These are phyloP conservation scores for Petasospora fabianii DNA, from an alignment of 1,139 yeast species.

Conservation along the genomic window DNA sequence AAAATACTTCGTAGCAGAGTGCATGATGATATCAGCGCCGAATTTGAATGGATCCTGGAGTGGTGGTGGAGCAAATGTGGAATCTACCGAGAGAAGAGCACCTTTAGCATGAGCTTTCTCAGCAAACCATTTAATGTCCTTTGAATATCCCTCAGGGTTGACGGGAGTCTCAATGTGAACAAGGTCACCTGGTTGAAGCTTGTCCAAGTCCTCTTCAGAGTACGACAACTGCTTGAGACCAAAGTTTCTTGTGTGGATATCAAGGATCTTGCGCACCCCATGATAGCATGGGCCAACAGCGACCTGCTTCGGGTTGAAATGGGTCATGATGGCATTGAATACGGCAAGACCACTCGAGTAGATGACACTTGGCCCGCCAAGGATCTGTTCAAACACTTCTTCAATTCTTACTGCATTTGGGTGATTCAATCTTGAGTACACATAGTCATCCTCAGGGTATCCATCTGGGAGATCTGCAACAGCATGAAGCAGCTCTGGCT, in stretches of 20 bases:
- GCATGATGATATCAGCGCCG: slow-evolving; percentile 83
- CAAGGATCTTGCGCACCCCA: slow-evolving; percentile 72
- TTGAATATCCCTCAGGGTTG: slow-evolving; percentile 76
- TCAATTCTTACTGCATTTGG: slow-evolving; percentile 72
- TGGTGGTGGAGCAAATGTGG: slow-evolving; percentile 95
- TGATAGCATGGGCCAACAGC: slow-evolving; percentile 82
- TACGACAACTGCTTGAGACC: slow-evolving; percentile 53
- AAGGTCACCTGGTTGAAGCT: slow-evolving; percentile 65
- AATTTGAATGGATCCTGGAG: slow-evolving; percentile 72
- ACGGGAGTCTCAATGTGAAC: slow-evolving; percentile 85
- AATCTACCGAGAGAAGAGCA: slow-evolving; percentile 68
- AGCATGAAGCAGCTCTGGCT: slow-evolving; percentile 44
- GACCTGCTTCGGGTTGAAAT: slow-evolving; percentile 68
- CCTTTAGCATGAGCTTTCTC: slow-evolving; percentile 65
- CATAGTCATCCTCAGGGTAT: slow-evolving; percentile 31
- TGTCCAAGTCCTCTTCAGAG: slow-evolving; percentile 46
- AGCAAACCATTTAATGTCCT: slow-evolving; percentile 54
- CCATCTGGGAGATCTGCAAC: slow-evolving; percentile 36
- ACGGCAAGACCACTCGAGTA: slow-evolving; percentile 83
- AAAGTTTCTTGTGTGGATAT: slow-evolving; percentile 57
- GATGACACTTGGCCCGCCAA: slow-evolving; percentile 55
- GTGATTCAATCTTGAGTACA: slow-evolving; percentile 71
- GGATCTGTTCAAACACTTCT: slow-evolving; percentile 53
- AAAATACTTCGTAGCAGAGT: slow-evolving; percentile 86
- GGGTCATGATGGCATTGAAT: slow-evolving; percentile 68